Base-by-base conservation (phyloP, 306 rosid genomes). In the Boehmeria nivea region DNA sequence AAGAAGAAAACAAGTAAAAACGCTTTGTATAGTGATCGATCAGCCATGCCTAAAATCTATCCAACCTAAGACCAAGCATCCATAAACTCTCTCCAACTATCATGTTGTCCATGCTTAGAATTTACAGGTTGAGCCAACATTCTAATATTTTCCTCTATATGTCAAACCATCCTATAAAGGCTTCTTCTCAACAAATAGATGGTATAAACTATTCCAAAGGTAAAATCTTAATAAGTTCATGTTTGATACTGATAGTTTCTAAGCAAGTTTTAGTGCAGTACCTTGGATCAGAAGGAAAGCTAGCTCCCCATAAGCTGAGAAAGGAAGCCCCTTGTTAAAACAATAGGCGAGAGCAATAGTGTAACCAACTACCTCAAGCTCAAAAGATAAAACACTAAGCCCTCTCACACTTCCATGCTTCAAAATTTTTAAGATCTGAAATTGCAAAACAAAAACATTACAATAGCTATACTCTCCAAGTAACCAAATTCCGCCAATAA, bases 301-400 rank as follows among this genome's bases (percentile, higher is more conserved):
- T 46, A 90, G 51, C 59, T 90, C 98, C 57, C 98, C 98, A 43
- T 78, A 90, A 40, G 98, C 98, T 2, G 98, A 90, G 69, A 90
- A 90, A 0, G 98, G 82, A 70, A 90, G 98, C 16, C 95, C 91
- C 49, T 84, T 81, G 85, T 84, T 78, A 54, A 90, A 87, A 78
- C 95, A 90, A 61, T 86, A 90, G 8, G 98, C 98, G 50, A 90
- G 71, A 20, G 91, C 78, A 63, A 90, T 90, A 49, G 95, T 86
- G 68, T 86, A 84, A 11, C 95, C 95, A 36, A 90, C 62, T 40
- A 86, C 88, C 67, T 90, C 97, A 54, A 84, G 95, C 86, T 86
- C 95, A 43, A 84, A 86, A 14, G 95, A 70, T 17, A 86, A 20
- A 71, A 84, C 71, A 74, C 95, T 86, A 63, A 90, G 94, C 19